Evolutionary conservation across 176 grass and related monocot genomes (phyloP), one percentile per base, ranked within the genome.

Genomic region (Puccinellia tenuiflora): DNA sequence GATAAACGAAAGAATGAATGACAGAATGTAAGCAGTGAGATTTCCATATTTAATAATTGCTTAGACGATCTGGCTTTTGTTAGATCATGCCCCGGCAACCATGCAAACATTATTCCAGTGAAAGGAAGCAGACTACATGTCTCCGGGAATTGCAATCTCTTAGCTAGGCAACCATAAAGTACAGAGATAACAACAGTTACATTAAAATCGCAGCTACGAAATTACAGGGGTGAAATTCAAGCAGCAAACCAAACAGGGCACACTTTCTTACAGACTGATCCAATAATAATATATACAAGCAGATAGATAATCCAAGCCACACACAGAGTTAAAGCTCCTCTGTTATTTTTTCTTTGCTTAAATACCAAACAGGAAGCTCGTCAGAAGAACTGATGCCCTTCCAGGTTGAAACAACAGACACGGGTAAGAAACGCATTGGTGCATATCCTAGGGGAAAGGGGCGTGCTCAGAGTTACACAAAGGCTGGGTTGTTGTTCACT

Each of bases 271-370:
- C 88, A 90, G 21, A 63, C 28, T 59, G 62, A 50, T 51, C 51
- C 68, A 81, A 81, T 57, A 55, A 80, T 81, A 72, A 70, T 70
- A 43, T 70, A 86, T 83, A 88, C 74, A 67, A 35, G 83, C 75
- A 86, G n/a, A 83, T 17, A 68, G 79, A 68, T 50, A 83, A 79
- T 75, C 79, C 80, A 90, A 81, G 85, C 55, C 75, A 79, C 67
- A 16, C 75, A 42, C 7, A 5, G 3, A 79, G 63, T 81, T 59
- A 54, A 78, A 47, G 14, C 67, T 69, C 68, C 68, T 83, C 57
- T 75, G 84, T 68, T 40, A 60, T 84, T 85, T 84, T 85, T 56
- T 73, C 26, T 83, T 78, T 59, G 9, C 75, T 80, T 79, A 76
- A 65, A 83, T 80, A 83, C 74, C 57, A 75, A 34, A 75, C 39